phyloP scores from a whole-genome alignment of 1,284 basidiomycete genomes.

The Naganishia sp. region DNA sequence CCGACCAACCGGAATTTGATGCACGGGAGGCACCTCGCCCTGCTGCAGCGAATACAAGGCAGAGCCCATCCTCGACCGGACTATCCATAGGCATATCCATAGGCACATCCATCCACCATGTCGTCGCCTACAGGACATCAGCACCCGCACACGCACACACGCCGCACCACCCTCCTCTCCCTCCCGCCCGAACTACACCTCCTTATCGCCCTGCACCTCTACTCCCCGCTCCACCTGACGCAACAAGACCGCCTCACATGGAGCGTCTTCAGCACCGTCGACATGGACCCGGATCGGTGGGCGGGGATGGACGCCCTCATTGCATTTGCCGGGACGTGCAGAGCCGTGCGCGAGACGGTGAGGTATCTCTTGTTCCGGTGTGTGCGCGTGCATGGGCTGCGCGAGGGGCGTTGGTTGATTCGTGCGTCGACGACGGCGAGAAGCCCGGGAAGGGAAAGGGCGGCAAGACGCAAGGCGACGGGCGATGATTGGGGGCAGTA shows the following conservation, averaged over 20 bases:
- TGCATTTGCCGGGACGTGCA: slow-evolving; percentile 41
- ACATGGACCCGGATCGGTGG: slow-evolving; percentile 46
- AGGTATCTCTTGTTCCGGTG: slow-evolving; percentile 46
- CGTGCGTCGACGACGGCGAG: not conserved
- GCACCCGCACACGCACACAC: not conserved
- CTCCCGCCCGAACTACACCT: slow-evolving; percentile 44
- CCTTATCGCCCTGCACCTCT: slow-evolving; percentile 43
- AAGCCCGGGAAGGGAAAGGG: not conserved
- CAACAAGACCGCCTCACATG: slow-evolving; percentile 50
- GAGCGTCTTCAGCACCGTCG: slow-evolving; percentile 49
- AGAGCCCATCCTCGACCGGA: not conserved
- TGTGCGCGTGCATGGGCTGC: slow-evolving; percentile 40
- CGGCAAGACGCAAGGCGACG: not conserved
- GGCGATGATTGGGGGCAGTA: slow-evolving; percentile 44
- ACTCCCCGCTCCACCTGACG: slow-evolving; percentile 46
- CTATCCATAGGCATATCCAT: not conserved
- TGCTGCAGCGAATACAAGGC: too few relatives aligned
- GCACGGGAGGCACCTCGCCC: too few relatives aligned
- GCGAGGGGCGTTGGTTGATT: slow-evolving; percentile 39
- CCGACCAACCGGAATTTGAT: too few relatives aligned
- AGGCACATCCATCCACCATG: too few relatives aligned
- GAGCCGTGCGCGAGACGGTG: slow-evolving; percentile 41
- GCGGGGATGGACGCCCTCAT: slow-evolving; percentile 41
- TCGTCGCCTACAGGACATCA: too few relatives aligned
- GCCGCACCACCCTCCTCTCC: slow-evolving; percentile 29